Base-by-base conservation (phyloP, 495 filamentous ascomycete species). In the Darksidea phi region DNA sequence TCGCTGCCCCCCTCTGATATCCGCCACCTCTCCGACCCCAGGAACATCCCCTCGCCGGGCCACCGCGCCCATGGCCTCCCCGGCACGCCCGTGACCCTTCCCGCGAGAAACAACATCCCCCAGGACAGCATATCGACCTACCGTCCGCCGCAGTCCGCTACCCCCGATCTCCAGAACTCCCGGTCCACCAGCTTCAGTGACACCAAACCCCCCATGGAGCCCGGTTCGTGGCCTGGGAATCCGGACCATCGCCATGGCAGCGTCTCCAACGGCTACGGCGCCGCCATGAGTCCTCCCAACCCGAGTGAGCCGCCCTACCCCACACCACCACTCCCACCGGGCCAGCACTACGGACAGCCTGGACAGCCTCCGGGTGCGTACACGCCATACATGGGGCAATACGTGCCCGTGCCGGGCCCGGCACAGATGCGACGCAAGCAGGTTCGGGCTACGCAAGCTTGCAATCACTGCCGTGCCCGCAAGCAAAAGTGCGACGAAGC, bases 401-500 rank as follows among this genome's bases (percentile, higher is more conserved):
- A 54, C 20, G 54, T 32, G 20, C 12, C 28, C 20, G 54, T 32
- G 20, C 12, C 28, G 18, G 17, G 45, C n/a, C 36, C 54, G 21
- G 38, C 2, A n/a, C 55, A 60, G 17, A 48, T 54, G 46, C 59
- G 67, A 28, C 66, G 68, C 53, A 75, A 74, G 53, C 68, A 71
- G 41, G 71, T 75, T 54, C 70, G 73, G 18, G 73, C 73, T 23
- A 67, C 67, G 17, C 73, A 75, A 80, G 86, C 86, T 28, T 88
- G 86, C 71, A 84, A 88, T 62, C 80, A 79, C 67, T 88, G 86
- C 73, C 78, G 86, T 48, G 74, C 79, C 52, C 76, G 86, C n/a
- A 88, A 88, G 70, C 84, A 85, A 25, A 88, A 87, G 72, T 88
- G 86, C 69, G 84, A 87, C 58, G 86, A 88, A 75, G 66, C 65